Conservation (phyloP, 768 basidiomycete species). For the Gymnopilus dilepis region DNA sequence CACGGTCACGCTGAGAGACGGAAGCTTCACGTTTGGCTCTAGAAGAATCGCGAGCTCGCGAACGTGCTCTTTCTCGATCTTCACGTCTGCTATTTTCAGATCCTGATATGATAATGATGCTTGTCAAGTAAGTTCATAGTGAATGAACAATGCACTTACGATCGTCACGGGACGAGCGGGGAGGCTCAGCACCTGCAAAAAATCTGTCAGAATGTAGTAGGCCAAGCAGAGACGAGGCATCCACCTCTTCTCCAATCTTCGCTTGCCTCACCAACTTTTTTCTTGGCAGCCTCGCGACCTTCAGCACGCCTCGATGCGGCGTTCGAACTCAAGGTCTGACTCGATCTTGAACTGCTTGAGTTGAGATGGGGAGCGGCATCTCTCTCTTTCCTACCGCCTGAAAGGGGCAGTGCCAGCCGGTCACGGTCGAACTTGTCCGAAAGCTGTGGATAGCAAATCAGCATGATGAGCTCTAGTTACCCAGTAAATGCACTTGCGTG, state of each 20-base stretch:
- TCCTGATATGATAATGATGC: constrained; percentile 40
- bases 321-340: constrained; percentile 40
- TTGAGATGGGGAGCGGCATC: constrained; percentile 67
- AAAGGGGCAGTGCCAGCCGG: constrained; percentile 61
- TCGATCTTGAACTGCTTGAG: constrained; percentile 44
- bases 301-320: constrained; percentile 59
- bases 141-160: constrained; percentile 44
- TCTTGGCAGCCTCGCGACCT: constrained; percentile 62
- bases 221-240: constrained; percentile 29
- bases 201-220: constrained; percentile 20
- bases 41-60: constrained; percentile 65
- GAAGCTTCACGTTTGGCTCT: constrained; percentile 18
- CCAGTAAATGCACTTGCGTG: constrained; percentile 55
- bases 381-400: constrained; percentile 65
- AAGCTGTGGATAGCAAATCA: constrained; percentile 50
- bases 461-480: constrained; percentile 10
- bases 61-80: constrained; percentile 67
- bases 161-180: constrained; percentile 62
- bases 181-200: constrained; percentile 49
- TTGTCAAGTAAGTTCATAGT: not conserved
- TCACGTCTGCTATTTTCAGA: constrained; percentile 60
- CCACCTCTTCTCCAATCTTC: constrained; percentile 89
- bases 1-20: constrained; percentile 50
- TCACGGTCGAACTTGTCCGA: constrained; percentile 90
- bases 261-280: constrained; percentile 73